Evolutionary conservation across 2,329 filamentous ascomycete genomes (phyloP).

Genomic region (Alternaria sp.): DNA sequence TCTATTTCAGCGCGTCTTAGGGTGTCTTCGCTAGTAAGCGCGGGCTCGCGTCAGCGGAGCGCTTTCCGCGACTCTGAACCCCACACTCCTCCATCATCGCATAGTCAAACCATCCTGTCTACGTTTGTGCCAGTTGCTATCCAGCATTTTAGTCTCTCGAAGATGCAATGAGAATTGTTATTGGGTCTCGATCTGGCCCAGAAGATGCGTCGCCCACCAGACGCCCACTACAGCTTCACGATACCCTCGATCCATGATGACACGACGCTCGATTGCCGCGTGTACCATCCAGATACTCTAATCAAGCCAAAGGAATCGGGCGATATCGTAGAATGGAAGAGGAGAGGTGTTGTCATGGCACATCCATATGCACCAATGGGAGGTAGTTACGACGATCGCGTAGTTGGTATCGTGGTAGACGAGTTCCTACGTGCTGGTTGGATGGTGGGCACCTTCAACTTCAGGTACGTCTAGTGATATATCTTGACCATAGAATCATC

Average conservation of each 20-base stretch:
- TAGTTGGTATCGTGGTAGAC: constrained; percentile 73
- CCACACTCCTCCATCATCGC: constrained; percentile 6
- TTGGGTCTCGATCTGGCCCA: constrained; percentile 37
- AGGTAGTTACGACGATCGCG: constrained; percentile 82
- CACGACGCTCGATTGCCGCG: constrained; percentile 77
- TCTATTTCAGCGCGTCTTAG: neutral
- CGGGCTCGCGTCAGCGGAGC: neutral
- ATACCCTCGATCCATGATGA: constrained; percentile 88
- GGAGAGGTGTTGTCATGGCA: constrained; percentile 73
- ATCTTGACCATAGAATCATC: neutral
- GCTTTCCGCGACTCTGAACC: constrained; percentile 3
- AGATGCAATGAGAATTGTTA: constrained; percentile 35
- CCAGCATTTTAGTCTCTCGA: neutral
- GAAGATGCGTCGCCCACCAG: constrained; percentile 33
- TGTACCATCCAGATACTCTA: constrained; percentile 69
- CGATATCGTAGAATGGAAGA: constrained; percentile 39
- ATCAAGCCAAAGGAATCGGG: constrained; percentile 22
- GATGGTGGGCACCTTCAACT: constrained; percentile 89
- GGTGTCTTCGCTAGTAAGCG: neutral
- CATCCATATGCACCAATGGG: constrained; percentile 93
- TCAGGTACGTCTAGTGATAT: constrained; percentile 66
- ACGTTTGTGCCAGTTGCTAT: neutral
- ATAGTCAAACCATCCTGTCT: neutral
- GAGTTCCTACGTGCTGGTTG: constrained; percentile 75
- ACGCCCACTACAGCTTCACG: constrained; percentile 67